Evolutionary conservation across 345 rosid genomes (phyloP), one percentile per base, ranked within the genome.

Genomic region (Camelina neglecta): DNA sequence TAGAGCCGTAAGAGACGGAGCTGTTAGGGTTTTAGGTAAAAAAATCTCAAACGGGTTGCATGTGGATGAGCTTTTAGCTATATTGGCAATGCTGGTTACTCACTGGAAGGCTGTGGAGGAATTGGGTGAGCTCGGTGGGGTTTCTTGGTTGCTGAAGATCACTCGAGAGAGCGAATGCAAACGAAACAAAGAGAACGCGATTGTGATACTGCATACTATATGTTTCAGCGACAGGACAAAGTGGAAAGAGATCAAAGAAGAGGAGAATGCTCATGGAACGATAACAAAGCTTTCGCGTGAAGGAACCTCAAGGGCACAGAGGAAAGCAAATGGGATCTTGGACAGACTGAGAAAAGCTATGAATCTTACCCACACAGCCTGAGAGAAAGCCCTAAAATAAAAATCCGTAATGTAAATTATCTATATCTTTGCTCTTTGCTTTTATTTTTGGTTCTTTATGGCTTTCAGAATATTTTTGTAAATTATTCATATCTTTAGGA

Each of bases 261-360:
- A 95, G 74, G 98, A 95, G 77, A 83, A 47, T 13, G 38, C 65
- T 0, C 33, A 84, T 47, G 86, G 90, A 49, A 92, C 97, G 12
- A 84, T 95, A 35, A 85, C 99, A 7, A 90, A 86, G 76, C 94
- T 95, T 70, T 82, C 89, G 16, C 80, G 82, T 54, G 89, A 87
- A 29, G 99, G 99, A 49, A 92, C 98, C 55, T 81, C 98, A 9
- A 87, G 99, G 83, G 99, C 98, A 64, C 88, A 88, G 85, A 85
- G 99, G 80, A 95, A 95, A 81, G 99, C 99, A 6, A 85, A 67
- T 9, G 88, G 88, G 48, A 87, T 92, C 41, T 88, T 95, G 20
- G 99, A 89, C 38, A 86, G 96, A 83, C 58, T 95, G 79, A 87
- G 81, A 65, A 84, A 89, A 63, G 79, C 83, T 58, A 79, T 86